These are phyloP conservation scores for Pythium plurisporium DNA, from an alignment of 352 stramenopile species.

Conservation along the genomic window DNA sequence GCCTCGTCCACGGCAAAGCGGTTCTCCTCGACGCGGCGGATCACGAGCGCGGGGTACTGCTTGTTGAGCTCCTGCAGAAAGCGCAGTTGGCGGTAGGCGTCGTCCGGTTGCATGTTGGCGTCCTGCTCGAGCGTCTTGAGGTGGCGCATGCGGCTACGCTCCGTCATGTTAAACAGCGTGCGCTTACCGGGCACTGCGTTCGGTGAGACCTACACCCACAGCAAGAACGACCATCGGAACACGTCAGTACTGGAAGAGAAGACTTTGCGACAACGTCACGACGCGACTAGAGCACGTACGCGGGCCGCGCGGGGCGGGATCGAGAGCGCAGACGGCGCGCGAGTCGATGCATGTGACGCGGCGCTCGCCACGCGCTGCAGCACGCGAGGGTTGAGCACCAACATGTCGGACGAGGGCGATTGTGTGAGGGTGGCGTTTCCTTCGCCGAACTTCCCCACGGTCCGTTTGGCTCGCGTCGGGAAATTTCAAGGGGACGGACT, in stretches of 20 bases:
- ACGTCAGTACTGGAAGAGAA: background rate
- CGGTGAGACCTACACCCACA: background rate
- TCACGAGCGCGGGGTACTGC: slow-evolving; percentile 75
- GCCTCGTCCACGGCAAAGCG: slow-evolving; percentile 78
- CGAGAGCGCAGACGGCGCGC: slow-evolving; percentile 8
- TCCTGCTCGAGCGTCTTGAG: slow-evolving; percentile 83
- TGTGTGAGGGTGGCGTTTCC: background rate
- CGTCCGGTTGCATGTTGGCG: slow-evolving; percentile 69
- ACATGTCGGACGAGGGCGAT: slow-evolving; percentile 22
- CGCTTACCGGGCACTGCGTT: slow-evolving; percentile 27
- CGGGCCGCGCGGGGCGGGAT: slow-evolving; percentile 3
- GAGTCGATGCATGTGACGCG: slow-evolving; percentile 11
- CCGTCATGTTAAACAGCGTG: slow-evolving; percentile 78
- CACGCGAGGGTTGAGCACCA: slow-evolving; percentile 35
- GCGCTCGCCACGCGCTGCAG: slow-evolving; percentile 32
- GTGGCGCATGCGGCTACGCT: slow-evolving; percentile 70
- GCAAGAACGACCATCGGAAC: background rate
- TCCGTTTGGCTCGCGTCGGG: background rate
- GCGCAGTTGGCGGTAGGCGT: slow-evolving; percentile 70
- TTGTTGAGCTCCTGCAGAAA: slow-evolving; percentile 88
- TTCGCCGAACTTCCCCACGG: slow-evolving; percentile 23
- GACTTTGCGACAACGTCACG: background rate
- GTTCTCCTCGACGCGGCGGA: slow-evolving; percentile 80
- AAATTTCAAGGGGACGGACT: background rate
- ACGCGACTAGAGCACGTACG: slow-evolving; percentile 11